These are phyloP conservation scores for Fusarium virguliforme DNA, from an alignment of 2,329 filamentous ascomycete species.

Conservation along the genomic window DNA sequence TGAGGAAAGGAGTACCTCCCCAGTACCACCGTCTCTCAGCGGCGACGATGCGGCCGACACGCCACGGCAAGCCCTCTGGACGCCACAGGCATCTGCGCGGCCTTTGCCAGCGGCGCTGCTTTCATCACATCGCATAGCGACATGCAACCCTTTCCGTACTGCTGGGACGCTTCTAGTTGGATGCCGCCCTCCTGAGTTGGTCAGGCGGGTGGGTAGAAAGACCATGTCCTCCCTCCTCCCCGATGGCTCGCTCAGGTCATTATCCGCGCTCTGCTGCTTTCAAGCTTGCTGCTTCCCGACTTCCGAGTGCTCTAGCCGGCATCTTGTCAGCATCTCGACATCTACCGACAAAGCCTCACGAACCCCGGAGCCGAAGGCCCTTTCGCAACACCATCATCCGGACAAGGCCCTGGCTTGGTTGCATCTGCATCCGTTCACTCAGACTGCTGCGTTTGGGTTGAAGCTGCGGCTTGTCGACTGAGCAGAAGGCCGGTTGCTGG, in stretches of 20 bases:
- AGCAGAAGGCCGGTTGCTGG: background rate
- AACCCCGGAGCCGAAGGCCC: background rate
- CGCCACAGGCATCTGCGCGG: conserved; percentile 35
- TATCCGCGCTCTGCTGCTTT: conserved; percentile 15
- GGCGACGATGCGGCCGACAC: conserved; percentile 20
- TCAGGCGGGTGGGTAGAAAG: conserved; percentile 35
- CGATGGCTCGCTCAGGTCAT: conserved; percentile 2
- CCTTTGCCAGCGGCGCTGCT: conserved; percentile 26
- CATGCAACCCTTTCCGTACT: conserved; percentile 33
- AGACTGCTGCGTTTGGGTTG: background rate
- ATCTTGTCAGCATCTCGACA: background rate
- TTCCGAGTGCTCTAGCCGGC: conserved; percentile 1
- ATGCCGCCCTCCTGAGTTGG: conserved; percentile 13
- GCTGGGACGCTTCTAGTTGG: conserved; percentile 42
- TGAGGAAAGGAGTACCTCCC: background rate
- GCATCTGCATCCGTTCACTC: background rate
- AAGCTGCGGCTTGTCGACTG: background rate
- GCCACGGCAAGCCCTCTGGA: conserved; percentile 27
- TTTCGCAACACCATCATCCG: conserved; percentile 4
- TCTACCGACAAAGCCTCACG: background rate
- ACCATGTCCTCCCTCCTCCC: conserved; percentile 9
- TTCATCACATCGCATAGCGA: conserved; percentile 31
- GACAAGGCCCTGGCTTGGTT: background rate
- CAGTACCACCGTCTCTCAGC: conserved; percentile 20
- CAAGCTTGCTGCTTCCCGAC: conserved; percentile 7